phyloP scores from a whole-genome alignment of 352 stramenopile species.

The Pythium dissimile region DNA sequence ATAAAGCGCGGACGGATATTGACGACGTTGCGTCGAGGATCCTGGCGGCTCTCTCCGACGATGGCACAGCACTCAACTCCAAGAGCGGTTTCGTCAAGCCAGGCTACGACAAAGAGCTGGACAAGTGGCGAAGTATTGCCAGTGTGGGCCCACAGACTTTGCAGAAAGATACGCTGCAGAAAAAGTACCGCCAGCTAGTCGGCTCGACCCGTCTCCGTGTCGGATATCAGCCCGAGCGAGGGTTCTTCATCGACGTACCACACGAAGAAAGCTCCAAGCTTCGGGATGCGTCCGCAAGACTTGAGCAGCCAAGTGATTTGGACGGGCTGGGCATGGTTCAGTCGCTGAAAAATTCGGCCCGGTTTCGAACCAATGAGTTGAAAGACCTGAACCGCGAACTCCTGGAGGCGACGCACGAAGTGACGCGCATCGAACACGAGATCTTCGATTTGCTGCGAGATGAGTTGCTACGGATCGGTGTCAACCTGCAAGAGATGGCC shows the following conservation, averaged over 20 bases:
- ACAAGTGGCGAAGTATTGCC: slow-evolving; percentile 54
- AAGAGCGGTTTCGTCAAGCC: slow-evolving; percentile 51
- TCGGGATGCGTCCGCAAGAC: slow-evolving; percentile 8
- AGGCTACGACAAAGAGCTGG: slow-evolving; percentile 56
- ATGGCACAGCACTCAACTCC: slow-evolving; percentile 55
- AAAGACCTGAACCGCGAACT: slow-evolving; percentile 57
- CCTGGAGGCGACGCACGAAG: slow-evolving; percentile 49
- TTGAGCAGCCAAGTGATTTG: slow-evolving; percentile 4
- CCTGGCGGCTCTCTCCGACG: slow-evolving; percentile 54
- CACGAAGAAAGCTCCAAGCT: slow-evolving; percentile 57
- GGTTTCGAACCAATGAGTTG: slow-evolving; percentile 66
- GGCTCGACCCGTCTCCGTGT: slow-evolving; percentile 56
- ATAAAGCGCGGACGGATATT: background rate
- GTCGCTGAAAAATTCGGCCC: slow-evolving; percentile 62
- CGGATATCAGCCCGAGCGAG: slow-evolving; percentile 55
- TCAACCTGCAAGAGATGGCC: slow-evolving; percentile 45
- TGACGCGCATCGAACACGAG: slow-evolving; percentile 46
- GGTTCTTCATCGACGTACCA: slow-evolving; percentile 63
- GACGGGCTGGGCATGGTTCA: slow-evolving; percentile 52
- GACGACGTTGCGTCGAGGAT: slow-evolving; percentile 34
- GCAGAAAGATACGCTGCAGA: slow-evolving; percentile 43
- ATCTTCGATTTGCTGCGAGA: slow-evolving; percentile 47
- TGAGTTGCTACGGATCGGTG: slow-evolving; percentile 28
- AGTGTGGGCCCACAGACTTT: slow-evolving; percentile 36
- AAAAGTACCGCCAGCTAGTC: slow-evolving; percentile 54